Conservation (phyloP, 164 flowering plant genomes). For the Vitis amurensis region DNA sequence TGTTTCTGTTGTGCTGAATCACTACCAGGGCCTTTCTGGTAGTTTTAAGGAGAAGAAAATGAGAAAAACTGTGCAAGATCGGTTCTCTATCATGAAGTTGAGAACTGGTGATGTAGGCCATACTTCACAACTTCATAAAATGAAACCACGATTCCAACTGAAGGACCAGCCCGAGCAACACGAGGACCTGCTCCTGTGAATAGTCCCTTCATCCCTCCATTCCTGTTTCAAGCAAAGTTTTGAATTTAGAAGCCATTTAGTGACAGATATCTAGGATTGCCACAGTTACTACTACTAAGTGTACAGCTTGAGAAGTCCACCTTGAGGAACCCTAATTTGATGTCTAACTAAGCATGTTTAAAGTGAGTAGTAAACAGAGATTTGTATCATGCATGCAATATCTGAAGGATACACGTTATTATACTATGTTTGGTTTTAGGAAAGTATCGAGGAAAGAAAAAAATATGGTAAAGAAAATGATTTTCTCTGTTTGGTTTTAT, state of each 20-base stretch:
- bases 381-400: no score
- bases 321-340: not conserved
- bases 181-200: slow-evolving; percentile 93
- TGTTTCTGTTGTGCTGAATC: not conserved
- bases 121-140: slow-evolving; percentile 91
- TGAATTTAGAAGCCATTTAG: not conserved
- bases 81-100: slow-evolving; percentile 22
- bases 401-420: not conserved
- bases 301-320: not conserved
- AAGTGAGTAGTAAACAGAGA: not conserved
- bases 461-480: no score
- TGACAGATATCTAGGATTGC: no score
- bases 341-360: not conserved
- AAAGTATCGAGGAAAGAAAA: no score
- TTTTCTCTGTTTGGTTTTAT: no score
- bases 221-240: slow-evolving; percentile 44
- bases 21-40: not conserved
- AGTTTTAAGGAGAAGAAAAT: not conserved
- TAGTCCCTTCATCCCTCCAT: slow-evolving; percentile 74
- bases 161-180: slow-evolving; percentile 93
- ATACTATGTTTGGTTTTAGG: no score
- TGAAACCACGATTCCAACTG: slow-evolving; percentile 92
- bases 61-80: not conserved
- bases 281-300: not conserved
- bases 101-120: slow-evolving; percentile 41